Conservation (phyloP, 2,329 filamentous ascomycete genomes). For the Fusarium sp. region DNA sequence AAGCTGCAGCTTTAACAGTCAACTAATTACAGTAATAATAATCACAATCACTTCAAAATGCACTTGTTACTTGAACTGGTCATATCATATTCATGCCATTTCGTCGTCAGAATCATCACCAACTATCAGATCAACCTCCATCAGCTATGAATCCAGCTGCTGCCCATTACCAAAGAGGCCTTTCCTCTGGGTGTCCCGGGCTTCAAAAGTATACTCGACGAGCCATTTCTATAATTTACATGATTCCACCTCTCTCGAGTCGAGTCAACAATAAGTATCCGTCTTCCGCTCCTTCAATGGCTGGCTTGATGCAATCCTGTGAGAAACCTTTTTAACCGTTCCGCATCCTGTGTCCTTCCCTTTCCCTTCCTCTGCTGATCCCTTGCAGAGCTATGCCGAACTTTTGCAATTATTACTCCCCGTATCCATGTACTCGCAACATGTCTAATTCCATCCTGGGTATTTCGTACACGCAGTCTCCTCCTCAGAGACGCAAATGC, state of each 20-base stretch:
- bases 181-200: constrained; percentile 1
- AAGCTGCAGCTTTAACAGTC: background rate
- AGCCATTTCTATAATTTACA: constrained; percentile 46
- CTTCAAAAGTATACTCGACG: constrained; percentile 22
- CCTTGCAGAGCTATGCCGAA: constrained; percentile 34
- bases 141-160: constrained; percentile 1
- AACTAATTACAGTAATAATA: no score
- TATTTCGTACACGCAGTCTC: constrained; percentile 49
- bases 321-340: constrained; percentile 30
- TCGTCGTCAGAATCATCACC: constrained; percentile 48
- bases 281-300: constrained; percentile 21
- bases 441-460: constrained; percentile 46
- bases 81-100: constrained; percentile 52
- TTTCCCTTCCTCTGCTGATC: constrained; percentile 34
- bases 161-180: constrained; percentile 6
- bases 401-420: constrained; percentile 45
- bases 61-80: constrained; percentile 38
- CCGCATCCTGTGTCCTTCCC: constrained; percentile 29
- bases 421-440: constrained; percentile 44
- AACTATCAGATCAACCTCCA: constrained; percentile 42
- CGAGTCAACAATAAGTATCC: constrained; percentile 17
- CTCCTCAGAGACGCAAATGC: constrained; percentile 40
- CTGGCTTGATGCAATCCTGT: constrained; percentile 27
- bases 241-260: constrained; percentile 23
- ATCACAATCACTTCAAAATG: background rate